These are phyloP conservation scores for Saccharomyces hybrid DNA, from an alignment of 1,139 yeast species.

Conservation along the genomic window DNA sequence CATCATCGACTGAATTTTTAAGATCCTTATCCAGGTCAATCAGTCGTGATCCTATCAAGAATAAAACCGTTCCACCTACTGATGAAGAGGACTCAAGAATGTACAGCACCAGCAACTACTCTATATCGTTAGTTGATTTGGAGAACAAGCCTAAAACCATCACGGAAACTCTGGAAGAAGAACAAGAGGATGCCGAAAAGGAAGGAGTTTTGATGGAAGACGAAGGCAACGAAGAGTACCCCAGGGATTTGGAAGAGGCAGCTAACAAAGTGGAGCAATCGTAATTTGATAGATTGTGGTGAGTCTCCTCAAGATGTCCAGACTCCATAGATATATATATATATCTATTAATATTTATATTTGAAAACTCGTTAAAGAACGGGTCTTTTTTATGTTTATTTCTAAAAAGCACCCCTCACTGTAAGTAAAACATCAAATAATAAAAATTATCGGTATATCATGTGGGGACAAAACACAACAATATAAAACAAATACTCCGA, in stretches of 20 bases:
- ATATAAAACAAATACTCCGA: too few relatives aligned
- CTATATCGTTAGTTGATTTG: slow-evolving; percentile 6
- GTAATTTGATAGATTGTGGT: too few relatives aligned
- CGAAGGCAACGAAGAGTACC: slow-evolving; percentile 6
- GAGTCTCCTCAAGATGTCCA: background rate
- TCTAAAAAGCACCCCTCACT: too few relatives aligned
- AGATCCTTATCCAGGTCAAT: slow-evolving; percentile 27
- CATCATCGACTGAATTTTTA: slow-evolving; percentile 22
- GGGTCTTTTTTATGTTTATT: too few relatives aligned
- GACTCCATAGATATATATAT: too few relatives aligned
- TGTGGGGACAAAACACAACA: too few relatives aligned
- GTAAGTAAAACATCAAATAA: too few relatives aligned
- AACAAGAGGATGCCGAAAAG: slow-evolving; percentile 4
- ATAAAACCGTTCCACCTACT: background rate
- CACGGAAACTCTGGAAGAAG: slow-evolving; percentile 3
- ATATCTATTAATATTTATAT: too few relatives aligned
- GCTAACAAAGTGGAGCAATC: background rate
- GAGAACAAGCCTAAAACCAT: background rate
- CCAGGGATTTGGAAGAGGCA: slow-evolving; percentile 2
- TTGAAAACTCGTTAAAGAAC: too few relatives aligned
- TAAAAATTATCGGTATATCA: too few relatives aligned
- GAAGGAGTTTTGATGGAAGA: slow-evolving; percentile 9
- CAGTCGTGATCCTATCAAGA: slow-evolving; percentile 16
- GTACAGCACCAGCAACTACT: slow-evolving; percentile 5
- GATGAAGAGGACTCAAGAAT: background rate